Evolutionary conservation across 108 stramenopile species (phyloP), one percentile per base, ranked within the genome.

Genomic region (Pseudonitzschia delicatissima): DNA sequence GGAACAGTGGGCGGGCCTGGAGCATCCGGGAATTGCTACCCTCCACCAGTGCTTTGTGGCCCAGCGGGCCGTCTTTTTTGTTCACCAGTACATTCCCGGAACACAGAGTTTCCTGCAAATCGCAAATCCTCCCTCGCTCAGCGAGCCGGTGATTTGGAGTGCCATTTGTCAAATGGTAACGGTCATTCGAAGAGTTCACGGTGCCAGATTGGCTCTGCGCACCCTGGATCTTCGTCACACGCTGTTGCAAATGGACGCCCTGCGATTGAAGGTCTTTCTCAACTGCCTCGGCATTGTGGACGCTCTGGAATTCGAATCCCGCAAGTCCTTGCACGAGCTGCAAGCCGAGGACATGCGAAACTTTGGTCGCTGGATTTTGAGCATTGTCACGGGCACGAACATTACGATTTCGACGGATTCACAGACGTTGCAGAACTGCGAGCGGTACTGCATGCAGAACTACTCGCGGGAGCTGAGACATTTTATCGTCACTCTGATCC

Each of bases 41-140:
- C 80, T 90, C 44, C 84, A 84, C 40, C 76, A 80, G 58, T 83
- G 80, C 48, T 97, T 95, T 68, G 57, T 96, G 32, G 71, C 87
- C 27, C 88, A 94, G 25, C 83, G 94, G 9, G 94, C 94, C 0
- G 77, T 94, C 12, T 97, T 96, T 78, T 97, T 95, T 80, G 76
- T 95, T 21, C 89, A 93, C 76, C 82, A 88, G 44, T 96, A 87
- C 67, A 80, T 87, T 62, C 85, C 88, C 28, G 90, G 92, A 1
- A 84, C 86, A 1, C 84, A 95, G 48, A 76, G 88, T 45, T 92
- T 83, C 59, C 73, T 86, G 13, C 45, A 71, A 48, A 27, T 61
- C 13, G 62, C 67, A 2, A 72, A 83, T 18, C 77, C 77, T 7
- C 51, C 64, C 4, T 53, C 45, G 29, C 64, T 94, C 26, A 74